Conservation (phyloP, 2,329 filamentous ascomycete genomes). For the Fusarium sp. region DNA sequence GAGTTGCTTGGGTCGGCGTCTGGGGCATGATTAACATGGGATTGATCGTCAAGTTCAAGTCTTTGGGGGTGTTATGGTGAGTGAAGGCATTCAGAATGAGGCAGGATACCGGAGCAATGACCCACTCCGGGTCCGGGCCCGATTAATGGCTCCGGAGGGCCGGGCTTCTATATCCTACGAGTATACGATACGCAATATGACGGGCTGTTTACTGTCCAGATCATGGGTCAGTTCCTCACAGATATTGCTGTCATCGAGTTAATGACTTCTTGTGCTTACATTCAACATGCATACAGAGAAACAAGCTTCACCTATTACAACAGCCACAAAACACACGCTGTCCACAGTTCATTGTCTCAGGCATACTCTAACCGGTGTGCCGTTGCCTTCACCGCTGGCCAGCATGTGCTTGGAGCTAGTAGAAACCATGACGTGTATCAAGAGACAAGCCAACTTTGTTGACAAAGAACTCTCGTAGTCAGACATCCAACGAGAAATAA, state of each 20-base stretch:
- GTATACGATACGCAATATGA: background rate
- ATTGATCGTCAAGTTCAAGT: background rate
- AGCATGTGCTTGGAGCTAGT: background rate
- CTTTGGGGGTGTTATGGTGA: background rate
- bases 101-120: background rate
- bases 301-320: background rate
- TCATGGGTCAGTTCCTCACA: background rate
- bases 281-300: background rate
- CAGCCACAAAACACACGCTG: background rate
- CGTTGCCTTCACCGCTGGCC: background rate
- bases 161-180: background rate
- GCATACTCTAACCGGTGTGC: background rate
- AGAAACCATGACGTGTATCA: background rate
- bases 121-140: background rate
- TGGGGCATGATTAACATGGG: background rate
- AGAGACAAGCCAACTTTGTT: background rate
- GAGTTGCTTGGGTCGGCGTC: constrained; percentile 26
- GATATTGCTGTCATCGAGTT: background rate
- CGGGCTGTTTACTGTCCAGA: background rate
- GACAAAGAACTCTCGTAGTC: background rate
- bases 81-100: background rate
- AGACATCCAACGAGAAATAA: background rate
- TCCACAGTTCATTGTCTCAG: background rate
- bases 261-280: background rate
- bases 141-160: background rate